phyloP scores from a whole-genome alignment of 1,139 yeast genomes.

The Hyphopichia fennica region DNA sequence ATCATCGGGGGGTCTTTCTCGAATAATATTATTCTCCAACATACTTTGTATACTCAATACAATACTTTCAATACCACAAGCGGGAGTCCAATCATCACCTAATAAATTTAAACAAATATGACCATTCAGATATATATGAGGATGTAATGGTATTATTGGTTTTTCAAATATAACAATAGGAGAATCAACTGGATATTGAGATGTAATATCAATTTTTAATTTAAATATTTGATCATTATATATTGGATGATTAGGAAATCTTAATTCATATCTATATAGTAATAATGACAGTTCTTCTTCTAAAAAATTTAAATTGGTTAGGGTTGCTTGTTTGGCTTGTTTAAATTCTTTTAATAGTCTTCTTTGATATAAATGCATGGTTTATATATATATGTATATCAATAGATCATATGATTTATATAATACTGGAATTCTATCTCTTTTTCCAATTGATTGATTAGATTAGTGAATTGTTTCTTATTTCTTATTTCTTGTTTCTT shows the following conservation, averaged over 20 bases:
- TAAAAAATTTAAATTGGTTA: conserved; percentile 31
- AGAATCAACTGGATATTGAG: conserved; percentile 61
- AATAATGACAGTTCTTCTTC: conserved; percentile 21
- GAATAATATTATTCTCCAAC: conserved; percentile 49
- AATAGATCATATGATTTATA: no score
- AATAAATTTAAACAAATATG: conserved; percentile 67
- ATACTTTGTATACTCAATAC: conserved; percentile 65
- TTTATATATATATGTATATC: no score
- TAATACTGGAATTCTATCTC: no score
- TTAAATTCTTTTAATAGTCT: conserved; percentile 45
- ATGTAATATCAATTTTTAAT: conserved; percentile 38
- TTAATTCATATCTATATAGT: conserved; percentile 12
- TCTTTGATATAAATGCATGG: conserved; percentile 33
- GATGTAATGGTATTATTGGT: conserved; percentile 57
- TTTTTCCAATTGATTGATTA: no score
- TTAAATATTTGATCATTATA: conserved; percentile 27
- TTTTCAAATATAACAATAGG: conserved; percentile 59
- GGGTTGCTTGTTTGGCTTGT: conserved; percentile 15
- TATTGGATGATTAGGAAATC: not conserved
- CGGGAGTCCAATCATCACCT: conserved; percentile 75
- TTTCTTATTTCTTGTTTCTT: no score
- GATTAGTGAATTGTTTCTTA: no score
- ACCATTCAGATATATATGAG: conserved; percentile 73
- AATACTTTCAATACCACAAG: conserved; percentile 56
- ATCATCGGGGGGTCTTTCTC: conserved; percentile 59